Evolutionary conservation across 805 yeast species (phyloP), one percentile per base, ranked within the genome.

Genomic region (Deakozyma indianensis): DNA sequence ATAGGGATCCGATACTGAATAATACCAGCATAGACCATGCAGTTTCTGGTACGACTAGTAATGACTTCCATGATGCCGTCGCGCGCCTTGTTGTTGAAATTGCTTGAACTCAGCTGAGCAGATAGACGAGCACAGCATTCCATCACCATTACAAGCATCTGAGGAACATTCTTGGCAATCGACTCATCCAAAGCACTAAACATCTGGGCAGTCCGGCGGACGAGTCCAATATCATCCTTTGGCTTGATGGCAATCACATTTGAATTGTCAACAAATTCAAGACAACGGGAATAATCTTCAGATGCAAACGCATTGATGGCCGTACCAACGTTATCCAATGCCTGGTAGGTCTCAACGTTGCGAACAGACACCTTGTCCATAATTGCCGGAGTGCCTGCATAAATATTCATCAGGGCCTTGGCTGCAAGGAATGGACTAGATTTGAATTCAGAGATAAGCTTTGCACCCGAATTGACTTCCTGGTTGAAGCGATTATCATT

Each of bases 21-120:
- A 79, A 90, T 82, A 49, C 96, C 97, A 4, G 96, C 95, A 61
- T 82, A 90, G 2, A 88, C 77, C 87, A 88, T 86, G 62, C 95
- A 83, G 62, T 86, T 86, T 60, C 78, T 81, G 2, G 95, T 86
- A 38, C 52, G 46, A 43, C 43, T 47, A 5, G 53, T 48, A 48
- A 53, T 48, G 41, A 47, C 53, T 25, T 51, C 48, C 15, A 49
- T 50, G 41, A 55, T 50, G 21, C 47, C 47, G 16, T 42, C 46
- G 22, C 51, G 45, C 28, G 48, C 45, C 1, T 49, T 50, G 43
- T 55, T 50, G 28, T 48, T 47, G 38, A 50, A 42, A 43, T 52
- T 29, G 45, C 53, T 47, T 23, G 52, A 44, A 53, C 44, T 64
- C 59, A 51, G 65, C 66, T 41, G 68, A 63, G 53, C 67, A 22